Base-by-base conservation (phyloP, 306 rosid species). In the Acacia confusa region DNA sequence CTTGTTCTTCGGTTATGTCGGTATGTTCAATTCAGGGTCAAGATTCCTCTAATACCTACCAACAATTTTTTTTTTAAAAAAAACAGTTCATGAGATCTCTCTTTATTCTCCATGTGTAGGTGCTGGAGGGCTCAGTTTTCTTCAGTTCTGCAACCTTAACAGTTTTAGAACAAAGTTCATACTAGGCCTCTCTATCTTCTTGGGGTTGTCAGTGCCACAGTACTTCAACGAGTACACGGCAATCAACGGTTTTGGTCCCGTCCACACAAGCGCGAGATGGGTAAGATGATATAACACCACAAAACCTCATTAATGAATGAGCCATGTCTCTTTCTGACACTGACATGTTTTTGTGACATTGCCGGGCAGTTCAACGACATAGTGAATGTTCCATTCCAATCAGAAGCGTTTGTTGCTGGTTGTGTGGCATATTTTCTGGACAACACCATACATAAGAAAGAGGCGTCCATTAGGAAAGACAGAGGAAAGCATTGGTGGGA, bases 401-500 rank as follows among this genome's bases (percentile, higher is more conserved):
- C 99, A 2, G 90, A 94, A 85, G 92, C 99, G 4, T 96, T 96
- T 32, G 99, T 96, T 2, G 99, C 98, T 0, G 99, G 97, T 40
- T 44, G 72, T 17, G 65, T 96, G 24, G 99, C 98, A 9, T 96
- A 91, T 85, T 96, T 96, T 85, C 77, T 96, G 72, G 98, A 96
- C 83, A 96, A 91, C 87, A 96, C 99, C 0, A 76, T 96, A 64
- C 97, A 94, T 65, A 87, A 85, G 79, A 94, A 67, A 77, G 98
- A 91, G 1, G n/a, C 43, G 0, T 10, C 79, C 12, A 84, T 90
- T 75, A 80, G 95, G 82, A 96, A 96, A 84, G 99, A 96, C 86
- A 84, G 98, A 22, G 99, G 99, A n/a, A 96, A 92, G 80, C 90
- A 91, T 73, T 96, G 98, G 97, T 96, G 99, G 99, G 97, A 94